Evolutionary conservation across 257 asterid species (phyloP), one percentile per base, ranked within the genome.

Genomic region (Solanum dulcamara): DNA sequence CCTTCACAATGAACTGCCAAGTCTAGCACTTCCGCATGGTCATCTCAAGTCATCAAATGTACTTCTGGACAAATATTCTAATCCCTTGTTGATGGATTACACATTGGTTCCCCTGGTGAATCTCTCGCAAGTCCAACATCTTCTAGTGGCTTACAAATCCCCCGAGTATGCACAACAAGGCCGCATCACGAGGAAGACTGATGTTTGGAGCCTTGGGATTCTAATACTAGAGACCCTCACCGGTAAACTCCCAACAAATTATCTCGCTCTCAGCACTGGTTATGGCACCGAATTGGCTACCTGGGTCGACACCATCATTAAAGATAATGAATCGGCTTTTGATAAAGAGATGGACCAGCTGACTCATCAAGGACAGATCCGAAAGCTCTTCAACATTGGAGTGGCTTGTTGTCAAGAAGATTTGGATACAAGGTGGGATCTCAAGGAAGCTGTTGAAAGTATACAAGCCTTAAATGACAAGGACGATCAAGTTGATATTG

Each of bases 131-230:
- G 91, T 93, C 48, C 91, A 89, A 14, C 86, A 92, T 37, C 89
- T 92, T 62, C 92, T 96, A 1, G 97, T 93, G 46, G 97, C 94
- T 0, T 94, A 96, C 71, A 94, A 93, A 70, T 91, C 96, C 5
- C 99, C 99, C 0, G 99, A 96, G n/a, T 96, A 90, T 20, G 87
- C 91, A 40, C 86, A 83, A n/a, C 68, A 22, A 0, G 90, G 91
- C 4, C 89, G 88, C 1, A 84, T 88, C 14, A 91, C 94, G 11
- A 91, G 88, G 94, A 95, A 93, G 81, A 91, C 94, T 1, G 99
- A 96, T 28, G 97, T 95, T 5, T 96, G 99, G 99, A 91, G 96
- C 90, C 89, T 96, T 13, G 99, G 99, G 35, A 86, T 95, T 28
- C 70, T 96, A 84, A 95, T 95, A 74, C 20, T 96, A 8, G 99